Evolutionary conservation across 2,329 filamentous ascomycete genomes (phyloP).

Genomic region (Neophaeococcomyces mojaviensis): DNA sequence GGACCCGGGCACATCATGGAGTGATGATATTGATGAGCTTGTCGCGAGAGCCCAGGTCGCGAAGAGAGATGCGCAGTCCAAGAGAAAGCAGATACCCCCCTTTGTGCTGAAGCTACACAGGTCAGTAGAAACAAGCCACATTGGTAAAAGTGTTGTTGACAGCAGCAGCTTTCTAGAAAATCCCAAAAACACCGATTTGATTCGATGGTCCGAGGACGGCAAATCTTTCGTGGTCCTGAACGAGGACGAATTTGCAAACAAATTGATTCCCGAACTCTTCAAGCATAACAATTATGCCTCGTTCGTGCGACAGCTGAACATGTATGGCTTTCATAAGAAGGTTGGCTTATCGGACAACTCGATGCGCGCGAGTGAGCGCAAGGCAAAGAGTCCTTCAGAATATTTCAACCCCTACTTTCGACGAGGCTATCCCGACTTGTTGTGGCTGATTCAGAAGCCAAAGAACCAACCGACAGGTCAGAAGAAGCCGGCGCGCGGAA

Average conservation of each 20-base stretch:
- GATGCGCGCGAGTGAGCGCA: slow-evolving; percentile 92
- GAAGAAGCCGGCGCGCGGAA: slow-evolving; percentile 35
- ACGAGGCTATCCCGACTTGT: slow-evolving; percentile 79
- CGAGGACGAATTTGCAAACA: slow-evolving; percentile 79
- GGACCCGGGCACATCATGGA: slow-evolving; percentile 35
- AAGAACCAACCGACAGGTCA: slow-evolving; percentile 60
- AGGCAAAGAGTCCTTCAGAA: slow-evolving; percentile 96
- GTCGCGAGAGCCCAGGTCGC: slow-evolving; percentile 73
- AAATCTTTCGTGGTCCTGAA: slow-evolving; percentile 95
- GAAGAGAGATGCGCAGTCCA: slow-evolving; percentile 79
- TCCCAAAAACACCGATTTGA: slow-evolving; percentile 85
- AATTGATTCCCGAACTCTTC: slow-evolving; percentile 66
- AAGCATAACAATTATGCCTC: slow-evolving; percentile 75
- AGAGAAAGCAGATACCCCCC: slow-evolving; percentile 90
- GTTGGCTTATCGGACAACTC: slow-evolving; percentile 92
- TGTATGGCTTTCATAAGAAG: slow-evolving; percentile 61
- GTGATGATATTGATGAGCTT: slow-evolving; percentile 65
- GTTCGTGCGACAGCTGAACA: slow-evolving; percentile 64
- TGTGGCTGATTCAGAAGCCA: slow-evolving; percentile 95
- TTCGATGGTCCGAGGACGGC: slow-evolving; percentile 93
- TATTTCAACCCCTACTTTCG: slow-evolving; percentile 97
- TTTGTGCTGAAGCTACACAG: slow-evolving; percentile 98
- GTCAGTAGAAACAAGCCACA: slow-evolving; percentile 44
- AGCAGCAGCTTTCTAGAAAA: slow-evolving; percentile 76
- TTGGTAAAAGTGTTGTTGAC: not conserved